Conservation (phyloP, 257 asterid species). For the Salvia rosmarinus region DNA sequence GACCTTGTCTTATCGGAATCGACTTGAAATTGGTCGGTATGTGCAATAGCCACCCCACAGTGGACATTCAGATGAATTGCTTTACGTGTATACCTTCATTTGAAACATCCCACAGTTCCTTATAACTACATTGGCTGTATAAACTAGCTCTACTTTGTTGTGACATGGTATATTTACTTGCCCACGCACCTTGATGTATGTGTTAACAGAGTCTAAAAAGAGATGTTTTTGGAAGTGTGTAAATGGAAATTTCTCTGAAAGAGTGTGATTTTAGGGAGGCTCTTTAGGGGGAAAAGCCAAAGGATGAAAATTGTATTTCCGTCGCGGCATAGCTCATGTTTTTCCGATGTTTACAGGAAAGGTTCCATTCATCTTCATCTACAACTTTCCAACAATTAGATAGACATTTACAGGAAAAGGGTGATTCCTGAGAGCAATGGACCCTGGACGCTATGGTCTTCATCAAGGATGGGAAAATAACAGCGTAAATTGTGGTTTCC, state of each 20-base stretch:
- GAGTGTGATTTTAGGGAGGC: constrained; percentile 54
- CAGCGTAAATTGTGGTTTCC: constrained; percentile 99
- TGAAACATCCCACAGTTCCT: neutral
- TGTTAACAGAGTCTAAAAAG: constrained; percentile 38
- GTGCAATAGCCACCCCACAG: neutral
- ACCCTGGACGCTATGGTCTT: constrained; percentile 94
- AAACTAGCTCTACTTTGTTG: constrained; percentile 18
- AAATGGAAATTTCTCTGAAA: constrained; percentile 38
- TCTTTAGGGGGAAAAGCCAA: constrained; percentile 52
- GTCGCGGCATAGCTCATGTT: constrained; percentile 60
- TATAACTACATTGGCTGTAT: neutral
- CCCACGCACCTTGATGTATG: constrained; percentile 30
- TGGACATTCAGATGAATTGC: neutral
- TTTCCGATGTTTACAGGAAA: constrained; percentile 86
- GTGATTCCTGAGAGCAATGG: constrained; percentile 71
- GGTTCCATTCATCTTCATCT: constrained; percentile 63
- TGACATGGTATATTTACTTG: constrained; percentile 5
- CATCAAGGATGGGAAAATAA: constrained; percentile 99
- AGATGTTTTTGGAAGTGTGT: constrained; percentile 45
- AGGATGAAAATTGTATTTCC: constrained; percentile 52
- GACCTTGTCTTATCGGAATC: neutral
- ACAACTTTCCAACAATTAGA: constrained; percentile 58
- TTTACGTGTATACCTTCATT: neutral
- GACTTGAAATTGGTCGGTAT: neutral
- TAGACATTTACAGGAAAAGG: constrained; percentile 59